Base-by-base conservation (phyloP, 2,329 filamentous ascomycete genomes). In the Aspergillus neoniger region DNA sequence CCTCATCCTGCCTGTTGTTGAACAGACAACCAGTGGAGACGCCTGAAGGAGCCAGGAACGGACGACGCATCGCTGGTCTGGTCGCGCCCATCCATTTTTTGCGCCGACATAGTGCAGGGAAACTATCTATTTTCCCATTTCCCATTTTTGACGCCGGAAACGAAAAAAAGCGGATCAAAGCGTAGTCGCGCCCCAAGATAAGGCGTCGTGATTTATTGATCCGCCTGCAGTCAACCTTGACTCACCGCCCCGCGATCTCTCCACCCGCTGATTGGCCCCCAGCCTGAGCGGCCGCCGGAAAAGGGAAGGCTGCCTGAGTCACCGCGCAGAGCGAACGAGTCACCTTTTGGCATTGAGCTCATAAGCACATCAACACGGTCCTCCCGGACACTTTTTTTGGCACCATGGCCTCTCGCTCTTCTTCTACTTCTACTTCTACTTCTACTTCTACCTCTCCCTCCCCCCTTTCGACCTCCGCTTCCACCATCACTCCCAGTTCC, bases 401-500 rank as follows among this genome's bases (percentile, higher is more conserved):
- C 69, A 65, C 64, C 59, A 74, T 74, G 72, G 66, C 61, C 49
- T 62, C 58, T 57, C 50, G 12, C 9, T 44, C 65, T 36, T 60
- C 51, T 32, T 58, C 65, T 28, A 57, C 58, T 7, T 36, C 62
- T 36, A 17, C 67, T 55, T 56, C 65, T 55, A 55, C 65, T 21
- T 58, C 67, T n/a, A n/a, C n/a, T 48, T 62, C 68, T 50, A 12
- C 60, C 36, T 54, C 64, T 54, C 19, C 59, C 43, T 55, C 59
- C 65, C 63, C 63, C 52, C 60, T 64, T 61, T 67, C 63, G 68
- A 68, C 60, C 60, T 70, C 60, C 1, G 5, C 49, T 63, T 67
- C 75, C 60, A 68, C 72, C 62, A 60, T 70, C 64, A 68, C 70
- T 57, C 69, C 72, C 61, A 72, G 70, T 56, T 72, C 76, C 28